These are phyloP conservation scores for Sarocladium kiliense DNA, from an alignment of 2,329 filamentous ascomycete species.

Conservation along the genomic window DNA sequence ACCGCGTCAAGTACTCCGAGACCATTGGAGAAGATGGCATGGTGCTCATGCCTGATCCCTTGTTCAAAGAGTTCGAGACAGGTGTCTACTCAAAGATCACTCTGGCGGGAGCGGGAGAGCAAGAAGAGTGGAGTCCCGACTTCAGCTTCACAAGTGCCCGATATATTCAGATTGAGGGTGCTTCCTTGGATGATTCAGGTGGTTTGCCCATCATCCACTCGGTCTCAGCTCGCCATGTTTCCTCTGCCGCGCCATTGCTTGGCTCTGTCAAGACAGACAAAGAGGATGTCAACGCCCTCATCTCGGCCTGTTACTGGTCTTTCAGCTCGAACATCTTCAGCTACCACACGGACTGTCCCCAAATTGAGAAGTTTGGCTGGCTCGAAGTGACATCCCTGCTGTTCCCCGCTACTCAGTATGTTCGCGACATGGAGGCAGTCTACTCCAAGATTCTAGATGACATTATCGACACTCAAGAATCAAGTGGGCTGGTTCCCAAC, in stretches of 20 bases:
- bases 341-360: conserved; percentile 42
- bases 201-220: conserved; percentile 28
- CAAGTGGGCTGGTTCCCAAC: conserved; percentile 37
- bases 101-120: conserved; percentile 20
- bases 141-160: conserved; percentile 36
- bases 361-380: conserved; percentile 44
- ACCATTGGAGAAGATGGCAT: conserved; percentile 19
- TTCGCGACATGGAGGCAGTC: conserved; percentile 39
- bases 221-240: conserved; percentile 30
- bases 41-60: conserved; percentile 34
- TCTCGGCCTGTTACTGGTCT: conserved; percentile 39
- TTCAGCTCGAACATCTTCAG: conserved; percentile 37
- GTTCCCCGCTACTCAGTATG: conserved; percentile 38
- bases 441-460: conserved; percentile 42
- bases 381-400: conserved; percentile 41
- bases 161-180: conserved; percentile 36
- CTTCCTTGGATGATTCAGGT: conserved; percentile 18
- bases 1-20: conserved; percentile 19
- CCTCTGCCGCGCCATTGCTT: conserved; percentile 29
- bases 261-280: conserved; percentile 33
- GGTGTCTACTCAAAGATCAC: conserved; percentile 33
- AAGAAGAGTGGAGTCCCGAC: conserved; percentile 32
- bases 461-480: conserved; percentile 39
- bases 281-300: conserved; percentile 33
- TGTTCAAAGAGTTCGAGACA: conserved; percentile 27